Percentiles rank a stretch among this genome's conserved stretches.
These are phyloP conservation scores for Adansonia madagascariensis DNA, from an alignment of 441 rosid genomes.

Conservation along the genomic window DNA sequence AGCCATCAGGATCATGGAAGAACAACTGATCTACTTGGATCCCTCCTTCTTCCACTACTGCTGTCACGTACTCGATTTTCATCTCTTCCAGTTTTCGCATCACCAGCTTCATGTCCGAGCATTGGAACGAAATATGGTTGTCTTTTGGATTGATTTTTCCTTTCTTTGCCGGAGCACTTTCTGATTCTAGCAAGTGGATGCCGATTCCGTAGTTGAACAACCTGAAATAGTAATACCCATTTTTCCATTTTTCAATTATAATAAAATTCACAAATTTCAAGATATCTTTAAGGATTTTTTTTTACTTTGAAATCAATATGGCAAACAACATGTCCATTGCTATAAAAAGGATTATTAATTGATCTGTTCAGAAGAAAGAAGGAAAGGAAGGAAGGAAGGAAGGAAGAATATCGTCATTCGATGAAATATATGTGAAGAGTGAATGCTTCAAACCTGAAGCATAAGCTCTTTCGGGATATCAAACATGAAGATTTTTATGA, in stretches of 20 bases:
- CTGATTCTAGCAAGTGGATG: slow-evolving; percentile 52
- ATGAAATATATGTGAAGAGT: neutral
- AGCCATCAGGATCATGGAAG: slow-evolving; percentile 67
- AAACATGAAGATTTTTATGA: neutral
- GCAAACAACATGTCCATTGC: no score
- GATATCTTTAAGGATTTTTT: no score
- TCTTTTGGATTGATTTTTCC: slow-evolving; percentile 54
- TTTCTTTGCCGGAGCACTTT: slow-evolving; percentile 35
- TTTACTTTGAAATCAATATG: no score
- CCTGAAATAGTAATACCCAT: slow-evolving; percentile 33
- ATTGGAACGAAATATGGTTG: slow-evolving; percentile 57
- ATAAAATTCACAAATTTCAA: no score
- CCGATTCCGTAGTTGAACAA: slow-evolving; percentile 58
- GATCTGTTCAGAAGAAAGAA: no score
- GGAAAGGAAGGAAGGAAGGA: no score
- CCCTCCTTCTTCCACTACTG: slow-evolving; percentile 59
- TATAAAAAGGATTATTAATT: no score
- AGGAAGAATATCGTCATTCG: no score
- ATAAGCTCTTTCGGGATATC: neutral
- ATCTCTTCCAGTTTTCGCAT: slow-evolving; percentile 38
- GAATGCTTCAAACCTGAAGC: neutral
- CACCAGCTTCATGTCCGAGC: slow-evolving; percentile 41
- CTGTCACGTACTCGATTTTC: slow-evolving; percentile 48
- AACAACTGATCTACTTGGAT: slow-evolving; percentile 56
- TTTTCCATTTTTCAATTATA: no score